Evolutionary conservation across 805 yeast species (phyloP), one percentile per base, ranked within the genome.

Genomic region (Kuraishia piskuri): DNA sequence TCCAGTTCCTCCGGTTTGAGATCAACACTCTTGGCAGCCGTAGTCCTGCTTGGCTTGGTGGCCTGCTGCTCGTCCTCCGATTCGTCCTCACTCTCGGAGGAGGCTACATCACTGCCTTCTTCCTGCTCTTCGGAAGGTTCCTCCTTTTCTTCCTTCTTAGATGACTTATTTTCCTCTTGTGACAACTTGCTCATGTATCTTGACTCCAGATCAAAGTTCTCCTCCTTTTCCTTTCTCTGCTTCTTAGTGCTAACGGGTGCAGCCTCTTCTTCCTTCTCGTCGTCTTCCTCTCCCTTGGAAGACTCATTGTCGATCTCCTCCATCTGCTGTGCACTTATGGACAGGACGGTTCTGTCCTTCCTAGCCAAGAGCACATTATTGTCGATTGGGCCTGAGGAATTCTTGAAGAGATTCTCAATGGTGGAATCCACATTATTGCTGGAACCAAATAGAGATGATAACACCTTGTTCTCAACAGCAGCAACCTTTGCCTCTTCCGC

Each of bases 1-100:
- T 80, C 88, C 50, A 87, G 72, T 65, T 90, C 96, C n/a, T 70
- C 70, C 57, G 82, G 84, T 64, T 84, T 84, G 55, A 85, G 68
- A 68, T 86, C 86, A 49, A 83, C 61, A 2, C 71, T 68, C 58
- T 75, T 77, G 44, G 87, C 85, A 2, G 62, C 62, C 10, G 64
- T 61, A 20, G 63, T 59, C 23, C 45, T 51, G 23, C 58, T 59
- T 14, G 58, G 20, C 50, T 61, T 58, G 10, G 25, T 25, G 24
- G 17, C 31, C 23, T 8, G 40, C 12, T 24, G 6, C 14, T 61
- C 61, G 2, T 59, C 62, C 19, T 63, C 58, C 21, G 63, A 61
- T 12, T 58, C 59, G 20, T 59, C 54, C 14, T 54, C 57, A 1
- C 52, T 52, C 19, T 47, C 49, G 23, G 49, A 59, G 36, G 53